A percentile compares a stretch with the other conserved stretches of the same genome.
Evolutionary conservation across 2,329 filamentous ascomycete species (phyloP).

Genomic region (Scortechinia acanthostroma): DNA sequence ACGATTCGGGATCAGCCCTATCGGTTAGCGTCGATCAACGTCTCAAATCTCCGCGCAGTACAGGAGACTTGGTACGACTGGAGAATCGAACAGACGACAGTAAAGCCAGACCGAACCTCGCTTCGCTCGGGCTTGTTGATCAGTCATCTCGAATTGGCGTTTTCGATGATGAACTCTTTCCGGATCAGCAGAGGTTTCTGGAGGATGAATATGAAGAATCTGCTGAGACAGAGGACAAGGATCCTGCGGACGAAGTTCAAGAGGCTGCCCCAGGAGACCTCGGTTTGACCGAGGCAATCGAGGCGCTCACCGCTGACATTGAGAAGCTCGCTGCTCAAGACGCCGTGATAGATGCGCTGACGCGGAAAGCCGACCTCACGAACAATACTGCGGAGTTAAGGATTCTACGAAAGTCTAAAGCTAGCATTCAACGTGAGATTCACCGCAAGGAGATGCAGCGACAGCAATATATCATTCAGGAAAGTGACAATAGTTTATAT

Average conservation of each 20-base stretch:
- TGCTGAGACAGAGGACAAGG: slow-evolving; percentile 22
- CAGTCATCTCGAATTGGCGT: slow-evolving; percentile 82
- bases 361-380: slow-evolving; percentile 88
- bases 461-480: slow-evolving; percentile 94
- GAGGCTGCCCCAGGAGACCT: slow-evolving; percentile 92
- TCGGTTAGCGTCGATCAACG: slow-evolving; percentile 39
- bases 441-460: slow-evolving; percentile 89
- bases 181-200: slow-evolving; percentile 76
- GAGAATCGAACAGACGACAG: slow-evolving; percentile 28
- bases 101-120: slow-evolving; percentile 74
- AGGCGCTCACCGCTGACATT: slow-evolving; percentile 80
- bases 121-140: slow-evolving; percentile 84
- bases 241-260: slow-evolving; percentile 76
- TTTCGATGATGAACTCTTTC: slow-evolving; percentile 91
- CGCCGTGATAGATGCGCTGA: slow-evolving; percentile 82
- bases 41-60: slow-evolving; percentile 36
- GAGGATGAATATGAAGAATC: slow-evolving; percentile 41
- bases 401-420: slow-evolving; percentile 87
- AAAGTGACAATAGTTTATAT: slow-evolving; percentile 94
- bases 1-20: slow-evolving; percentile 49
- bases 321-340: slow-evolving; percentile 83
- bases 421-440: slow-evolving; percentile 86
- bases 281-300: slow-evolving; percentile 86
- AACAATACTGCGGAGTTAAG: slow-evolving; percentile 92
- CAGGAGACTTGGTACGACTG: slow-evolving; percentile 22